Evolutionary conservation across 1,139 yeast species (phyloP), one percentile per base, ranked within the genome.

Genomic region (Sugiyamaella neomexicana): DNA sequence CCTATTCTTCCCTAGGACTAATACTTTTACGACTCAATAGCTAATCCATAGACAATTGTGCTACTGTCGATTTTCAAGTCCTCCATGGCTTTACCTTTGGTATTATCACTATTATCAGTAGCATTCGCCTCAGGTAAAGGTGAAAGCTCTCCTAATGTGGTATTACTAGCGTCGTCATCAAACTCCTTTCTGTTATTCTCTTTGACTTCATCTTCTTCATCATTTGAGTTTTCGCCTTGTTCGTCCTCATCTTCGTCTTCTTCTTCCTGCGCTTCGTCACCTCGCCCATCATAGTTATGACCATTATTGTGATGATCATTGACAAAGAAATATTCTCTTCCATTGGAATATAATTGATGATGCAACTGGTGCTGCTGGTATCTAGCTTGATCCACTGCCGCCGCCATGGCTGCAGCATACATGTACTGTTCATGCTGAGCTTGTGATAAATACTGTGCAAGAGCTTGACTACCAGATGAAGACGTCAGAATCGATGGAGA

Each of bases 371-470:
- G 54, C 38, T 53, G 57, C 32, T 56, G 57, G 40, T 54, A 57
- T 34, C 60, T 48, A 10, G 60, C 56, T 37, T 55, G 62, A 31
- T 58, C 58, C 13, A 72, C 70, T 1, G 74, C 74, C 51, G 76
- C 77, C 34, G 80, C 65, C 37, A 80, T 74, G 56, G 77, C 76
- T 1, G 84, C 80, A 4, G 83, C 83, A 65, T 82, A 83, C 61
- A 81, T 69, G 65, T 80, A 70, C 77, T 79, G 50, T 82, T 64
- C 85, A 57, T 81, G 84, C 64, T 84, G 90, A 8, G 85, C 75
- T 65, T 82, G 85, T 12, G 89, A 88, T 62, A 86, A 73, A 64
- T 85, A 86, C 65, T 85, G 90, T 0, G 89, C 86, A 87, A 86
- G 83, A 6, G 85, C 88, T 62, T 83, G 87, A 0, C 87, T 81